Base-by-base conservation (phyloP, 2,329 filamentous ascomycete species). In the Leptoxyphium fumago region DNA sequence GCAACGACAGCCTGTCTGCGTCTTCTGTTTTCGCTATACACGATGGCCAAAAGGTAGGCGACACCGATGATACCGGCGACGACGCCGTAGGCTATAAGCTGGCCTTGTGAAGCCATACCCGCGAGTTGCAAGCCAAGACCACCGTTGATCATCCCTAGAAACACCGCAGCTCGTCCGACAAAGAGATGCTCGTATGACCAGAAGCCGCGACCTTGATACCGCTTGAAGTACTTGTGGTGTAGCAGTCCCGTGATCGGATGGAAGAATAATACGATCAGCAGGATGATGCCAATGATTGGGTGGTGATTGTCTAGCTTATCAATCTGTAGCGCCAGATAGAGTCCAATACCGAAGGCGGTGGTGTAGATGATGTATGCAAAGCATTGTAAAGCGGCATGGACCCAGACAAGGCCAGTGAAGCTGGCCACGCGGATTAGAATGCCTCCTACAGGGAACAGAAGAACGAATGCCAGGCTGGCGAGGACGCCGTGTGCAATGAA, bases 101-200 rank as follows among this genome's bases (percentile, higher is more conserved):
- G 30, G 10, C 40, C 43, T 26, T 10, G 30, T 15, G 49, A 54
- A 39, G 61, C 64, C 15, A 61, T 60, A n/a, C 65, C 61, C 2
- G 70, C 67, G 14, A 73, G 58, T 45, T 61, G 57, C 32, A 76
- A 64, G 0, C 74, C 74, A 1, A 77, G 56, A 0, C 73, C 74
- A n/a, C 71, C 74, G 52, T 76, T 77, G 54, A 77, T 63, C 45
- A 75, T 70, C 2, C 70, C 74, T 1, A 76, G 57, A 0, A 66
- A 61, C 10, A 77, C 66, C 17, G 69, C 61, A 17, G 52, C 43
- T 8, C 58, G 50, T 7, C 58, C 58, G 6, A 54, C 47, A 26
- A 45, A 50, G 39, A 59, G 43, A 42, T 60, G 58, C 2, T 55
- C 53, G 45, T 69, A 63, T 0, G 69, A 71, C 55, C 66, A 69